Evolutionary conservation across 768 basidiomycete genomes (phyloP), one percentile per base, ranked within the genome.

Genomic region (Crucibulum laeve): DNA sequence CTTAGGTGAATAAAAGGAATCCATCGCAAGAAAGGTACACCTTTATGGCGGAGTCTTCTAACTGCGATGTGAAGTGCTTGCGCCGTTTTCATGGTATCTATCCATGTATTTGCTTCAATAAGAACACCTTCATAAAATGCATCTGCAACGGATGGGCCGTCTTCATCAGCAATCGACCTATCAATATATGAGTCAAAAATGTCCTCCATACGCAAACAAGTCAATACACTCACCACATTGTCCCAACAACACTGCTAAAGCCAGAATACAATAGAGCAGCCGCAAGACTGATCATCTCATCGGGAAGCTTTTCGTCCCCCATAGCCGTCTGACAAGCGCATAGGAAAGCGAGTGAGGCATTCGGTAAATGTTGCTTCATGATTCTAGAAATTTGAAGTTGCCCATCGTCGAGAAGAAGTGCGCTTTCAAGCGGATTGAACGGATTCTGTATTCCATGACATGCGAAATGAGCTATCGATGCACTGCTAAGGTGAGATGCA

Each of bases 221-320:
- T 21, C 33, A 8, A 7, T 7, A 38, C 24, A 62, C 60, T 21
- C 49, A 54, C 66, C 68, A 68, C 59, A 69, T 60, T 17, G 67
- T 68, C 3, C 49, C 64, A 18, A 69, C 45, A 3, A 56, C 52
- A 25, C 55, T 54, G 1, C 43, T 36, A 37, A 54, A 60, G 19
- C 62, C 60, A 7, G 55, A 54, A 8, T 58, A 47, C 26, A 53
- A 58, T 48, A 70, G 23, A 13, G 58, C 53, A 25, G 64, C 47
- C 6, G 58, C 58, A 0, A 71, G 46, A 51, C 67, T 57, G 43
- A 66, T 56, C 24, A 25, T 44, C 47, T 70, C 68, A 17, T 60
- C 65, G 14, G 47, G 26, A 15, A 39, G 41, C 4, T 35, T 11
- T 10, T 59, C 53, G 0, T 54, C 54, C 13, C 34, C 35, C 35